phyloP scores from a whole-genome alignment of 2,329 filamentous ascomycete genomes.

The Sporothrix sp. region DNA sequence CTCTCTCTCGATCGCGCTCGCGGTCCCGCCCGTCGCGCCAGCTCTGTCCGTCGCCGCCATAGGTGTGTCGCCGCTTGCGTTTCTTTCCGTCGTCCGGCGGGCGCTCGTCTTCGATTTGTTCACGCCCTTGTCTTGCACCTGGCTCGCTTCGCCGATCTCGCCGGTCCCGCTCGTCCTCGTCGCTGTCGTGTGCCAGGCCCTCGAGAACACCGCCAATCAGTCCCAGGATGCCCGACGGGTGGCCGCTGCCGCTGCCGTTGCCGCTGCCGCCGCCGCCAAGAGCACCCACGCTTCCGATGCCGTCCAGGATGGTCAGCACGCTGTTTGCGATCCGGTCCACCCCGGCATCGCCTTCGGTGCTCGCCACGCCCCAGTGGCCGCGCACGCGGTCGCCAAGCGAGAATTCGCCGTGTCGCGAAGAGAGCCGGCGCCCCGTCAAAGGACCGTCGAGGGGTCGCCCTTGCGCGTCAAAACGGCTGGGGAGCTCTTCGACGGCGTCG shows the following conservation, averaged over 20 bases:
- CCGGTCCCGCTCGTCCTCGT: slow-evolving; percentile 5
- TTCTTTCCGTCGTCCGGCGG: slow-evolving; percentile 1
- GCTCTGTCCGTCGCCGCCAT: neutral
- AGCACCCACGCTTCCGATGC: too few species aligned
- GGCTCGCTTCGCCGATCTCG: too few species aligned
- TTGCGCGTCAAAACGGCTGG: slow-evolving; percentile 37
- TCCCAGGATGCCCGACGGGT: slow-evolving; percentile 21
- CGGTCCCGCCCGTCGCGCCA: neutral
- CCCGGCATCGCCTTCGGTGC: slow-evolving; percentile 32
- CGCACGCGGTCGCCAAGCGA: slow-evolving; percentile 28
- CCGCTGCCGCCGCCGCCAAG: neutral
- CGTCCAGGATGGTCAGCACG: slow-evolving; percentile 26
- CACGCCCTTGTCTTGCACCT: too few species aligned
- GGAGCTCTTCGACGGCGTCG: slow-evolving; percentile 34
- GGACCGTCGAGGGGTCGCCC: slow-evolving; percentile 30
- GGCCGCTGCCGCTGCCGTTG: slow-evolving; percentile 1
- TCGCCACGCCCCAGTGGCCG: slow-evolving; percentile 36
- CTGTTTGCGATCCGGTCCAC: slow-evolving; percentile 28
- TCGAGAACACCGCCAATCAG: slow-evolving; percentile 23
- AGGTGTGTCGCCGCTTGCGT: slow-evolving; percentile 4
- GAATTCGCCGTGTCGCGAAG: slow-evolving; percentile 34
- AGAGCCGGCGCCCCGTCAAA: slow-evolving; percentile 19
- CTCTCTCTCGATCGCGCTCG: neutral
- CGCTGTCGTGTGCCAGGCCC: slow-evolving; percentile 12
- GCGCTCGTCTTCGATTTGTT: too few species aligned